Conservation (phyloP, 805 yeast genomes). For the Nematodospora valgi region DNA sequence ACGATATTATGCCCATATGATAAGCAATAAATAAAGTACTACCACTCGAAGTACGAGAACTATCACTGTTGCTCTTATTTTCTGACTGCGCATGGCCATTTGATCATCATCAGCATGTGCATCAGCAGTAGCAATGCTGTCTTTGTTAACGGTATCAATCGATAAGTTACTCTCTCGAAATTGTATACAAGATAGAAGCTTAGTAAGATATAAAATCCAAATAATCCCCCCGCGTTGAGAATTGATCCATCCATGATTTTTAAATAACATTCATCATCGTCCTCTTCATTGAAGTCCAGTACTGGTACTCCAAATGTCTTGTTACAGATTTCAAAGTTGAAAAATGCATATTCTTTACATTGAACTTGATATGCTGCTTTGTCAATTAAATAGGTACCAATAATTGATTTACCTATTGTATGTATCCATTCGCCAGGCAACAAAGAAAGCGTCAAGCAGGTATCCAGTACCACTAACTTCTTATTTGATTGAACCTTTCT, state of each 20-base stretch:
- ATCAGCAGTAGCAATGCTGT: not conserved
- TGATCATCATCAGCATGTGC: too few species aligned
- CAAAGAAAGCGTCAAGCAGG: constrained; percentile 37
- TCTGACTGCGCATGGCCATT: too few species aligned
- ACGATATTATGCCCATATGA: too few species aligned
- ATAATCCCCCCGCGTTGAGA: constrained; percentile 6
- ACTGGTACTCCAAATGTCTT: constrained; percentile 1
- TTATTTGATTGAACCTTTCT: not conserved
- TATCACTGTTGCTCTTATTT: too few species aligned
- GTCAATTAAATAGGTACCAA: constrained; percentile 38
- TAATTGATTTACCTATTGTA: constrained; percentile 29
- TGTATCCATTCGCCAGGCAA: constrained; percentile 36
- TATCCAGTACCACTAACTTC: constrained; percentile 23
- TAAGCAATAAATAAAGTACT: too few species aligned
- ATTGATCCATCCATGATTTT: constrained; percentile 3
- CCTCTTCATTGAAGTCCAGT: not conserved
- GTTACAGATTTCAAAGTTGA: constrained; percentile 3
- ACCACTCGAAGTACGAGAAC: too few species aligned
- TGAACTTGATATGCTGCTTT: constrained; percentile 44
- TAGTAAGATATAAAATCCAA: constrained; percentile 29
- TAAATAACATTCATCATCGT: constrained; percentile 3
- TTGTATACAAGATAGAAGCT: constrained; percentile 24
- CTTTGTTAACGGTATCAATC: constrained; percentile 10
- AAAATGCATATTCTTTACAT: constrained; percentile 27
- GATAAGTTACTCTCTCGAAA: constrained; percentile 22